Percentiles rank a stretch among this genome's conserved stretches.
phyloP scores from a whole-genome alignment of 1,284 basidiomycete species.

The Rhodotorula sp. region DNA sequence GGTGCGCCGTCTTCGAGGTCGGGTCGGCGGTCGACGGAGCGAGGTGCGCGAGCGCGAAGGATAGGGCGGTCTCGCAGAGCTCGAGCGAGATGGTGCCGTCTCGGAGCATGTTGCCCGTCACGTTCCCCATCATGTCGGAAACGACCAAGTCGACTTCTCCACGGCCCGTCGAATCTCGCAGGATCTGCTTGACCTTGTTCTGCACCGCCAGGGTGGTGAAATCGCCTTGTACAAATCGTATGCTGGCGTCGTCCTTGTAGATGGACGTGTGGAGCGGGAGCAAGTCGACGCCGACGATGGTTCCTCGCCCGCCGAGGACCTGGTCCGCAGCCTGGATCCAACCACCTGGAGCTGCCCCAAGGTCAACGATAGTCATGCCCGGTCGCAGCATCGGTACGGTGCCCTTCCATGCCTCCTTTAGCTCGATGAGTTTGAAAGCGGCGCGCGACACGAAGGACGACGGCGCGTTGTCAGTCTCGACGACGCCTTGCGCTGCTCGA shows the following conservation, averaged over 20 bases:
- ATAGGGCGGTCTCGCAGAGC: conserved; percentile 48
- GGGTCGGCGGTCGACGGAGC: background rate
- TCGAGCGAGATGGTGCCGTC: conserved; percentile 49
- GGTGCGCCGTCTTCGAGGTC: background rate
- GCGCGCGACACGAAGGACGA: conserved; percentile 33
- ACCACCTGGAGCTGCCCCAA: conserved; percentile 38
- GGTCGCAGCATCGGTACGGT: conserved; percentile 15
- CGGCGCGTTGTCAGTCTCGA: conserved; percentile 4
- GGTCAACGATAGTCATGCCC: conserved; percentile 33
- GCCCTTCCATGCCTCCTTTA: conserved; percentile 17
- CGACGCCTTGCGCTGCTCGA: background rate
- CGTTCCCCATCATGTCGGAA: conserved; percentile 53
- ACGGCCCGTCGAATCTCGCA: background rate
- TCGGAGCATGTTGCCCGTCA: conserved; percentile 48
- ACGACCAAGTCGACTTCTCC: conserved; percentile 49
- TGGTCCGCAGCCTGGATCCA: conserved; percentile 34
- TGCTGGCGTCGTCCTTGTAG: conserved; percentile 2
- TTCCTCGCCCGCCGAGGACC: conserved; percentile 4
- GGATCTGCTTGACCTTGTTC: background rate
- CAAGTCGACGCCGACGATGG: conserved; percentile 36
- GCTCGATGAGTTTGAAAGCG: conserved; percentile 40
- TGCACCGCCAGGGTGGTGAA: conserved; percentile 30
- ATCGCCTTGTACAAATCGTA: conserved; percentile 34
- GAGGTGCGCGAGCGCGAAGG: conserved; percentile 44
- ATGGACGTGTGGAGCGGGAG: conserved; percentile 23